Evolutionary conservation across 345 rosid genomes (phyloP).

Genomic region (Limnanthes douglasii): DNA sequence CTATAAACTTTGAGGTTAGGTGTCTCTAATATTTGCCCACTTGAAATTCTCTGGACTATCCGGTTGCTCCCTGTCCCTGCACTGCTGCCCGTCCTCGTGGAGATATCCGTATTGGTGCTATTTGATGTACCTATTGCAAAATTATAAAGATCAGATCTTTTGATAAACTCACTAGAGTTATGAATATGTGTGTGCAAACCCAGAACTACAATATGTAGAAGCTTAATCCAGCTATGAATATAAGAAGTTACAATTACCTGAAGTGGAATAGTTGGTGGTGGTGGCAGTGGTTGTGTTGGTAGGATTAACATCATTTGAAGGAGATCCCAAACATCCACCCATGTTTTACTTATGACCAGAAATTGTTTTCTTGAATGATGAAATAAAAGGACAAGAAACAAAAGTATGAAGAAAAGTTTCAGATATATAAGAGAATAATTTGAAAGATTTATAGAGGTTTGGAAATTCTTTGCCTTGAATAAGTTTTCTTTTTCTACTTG

Average conservation of each 20-base stretch:
- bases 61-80: conserved; percentile 20
- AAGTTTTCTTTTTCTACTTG: too few species aligned
- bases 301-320: background rate
- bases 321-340: conserved; percentile 29
- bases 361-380: too few species aligned
- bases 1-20: conserved; percentile 35
- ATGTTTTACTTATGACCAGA: conserved; percentile 8
- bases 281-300: too few species aligned
- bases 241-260: too few species aligned
- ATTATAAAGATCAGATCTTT: background rate
- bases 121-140: conserved; percentile 6
- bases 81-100: conserved; percentile 22
- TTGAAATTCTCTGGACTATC: conserved; percentile 9
- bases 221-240: too few species aligned
- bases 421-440: too few species aligned
- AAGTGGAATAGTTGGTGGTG: conserved; percentile 1
- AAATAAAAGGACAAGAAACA: too few species aligned
- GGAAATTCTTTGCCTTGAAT: too few species aligned
- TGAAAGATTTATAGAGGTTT: too few species aligned
- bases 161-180: too few species aligned
- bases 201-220: too few species aligned
- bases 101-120: conserved; percentile 12
- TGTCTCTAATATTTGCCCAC: conserved; percentile 16
- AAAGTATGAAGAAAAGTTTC: too few species aligned
- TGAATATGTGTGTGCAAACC: background rate